phyloP scores from a whole-genome alignment of 805 yeast species.

The Kazachstania taianensis region DNA sequence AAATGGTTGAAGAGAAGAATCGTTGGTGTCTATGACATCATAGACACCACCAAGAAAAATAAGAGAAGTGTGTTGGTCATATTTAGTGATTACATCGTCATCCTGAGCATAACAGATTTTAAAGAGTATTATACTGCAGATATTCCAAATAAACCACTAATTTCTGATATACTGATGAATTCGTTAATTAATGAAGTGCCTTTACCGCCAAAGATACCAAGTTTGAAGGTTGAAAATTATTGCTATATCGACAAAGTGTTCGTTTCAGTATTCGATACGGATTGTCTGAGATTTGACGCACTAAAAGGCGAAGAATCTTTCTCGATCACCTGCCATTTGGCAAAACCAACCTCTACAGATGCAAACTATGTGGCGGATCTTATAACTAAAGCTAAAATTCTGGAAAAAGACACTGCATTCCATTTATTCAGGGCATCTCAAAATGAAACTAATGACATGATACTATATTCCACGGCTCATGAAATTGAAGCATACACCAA shows the following conservation, averaged over 20 bases:
- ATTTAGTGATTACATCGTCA: constrained; percentile 70
- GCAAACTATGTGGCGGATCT: constrained; percentile 50
- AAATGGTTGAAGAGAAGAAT: constrained; percentile 86
- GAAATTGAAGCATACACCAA: constrained; percentile 39
- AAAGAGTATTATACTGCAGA: constrained; percentile 17
- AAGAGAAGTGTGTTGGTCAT: constrained; percentile 53
- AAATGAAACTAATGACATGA: constrained; percentile 24
- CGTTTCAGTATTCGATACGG: constrained; percentile 34
- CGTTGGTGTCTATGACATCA: constrained; percentile 57
- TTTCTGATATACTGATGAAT: constrained; percentile 81
- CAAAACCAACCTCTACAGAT: constrained; percentile 29
- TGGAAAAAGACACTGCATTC: constrained; percentile 75
- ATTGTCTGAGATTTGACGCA: constrained; percentile 23
- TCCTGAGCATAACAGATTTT: constrained; percentile 45
- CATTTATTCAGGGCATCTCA: constrained; percentile 55
- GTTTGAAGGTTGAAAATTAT: constrained; percentile 60
- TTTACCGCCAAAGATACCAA: constrained; percentile 52
- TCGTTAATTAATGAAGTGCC: constrained; percentile 82
- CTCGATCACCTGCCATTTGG: constrained; percentile 19
- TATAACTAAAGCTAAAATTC: constrained; percentile 53
- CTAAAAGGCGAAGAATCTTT: constrained; percentile 14
- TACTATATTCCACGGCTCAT: constrained; percentile 62
- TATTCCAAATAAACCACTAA: constrained; percentile 36
- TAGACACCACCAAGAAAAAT: constrained; percentile 26
- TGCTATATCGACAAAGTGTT: constrained; percentile 47